Evolutionary conservation across 2,329 filamentous ascomycete species (phyloP).

Genomic region (Gnomoniopsis smithogilvyi): DNA sequence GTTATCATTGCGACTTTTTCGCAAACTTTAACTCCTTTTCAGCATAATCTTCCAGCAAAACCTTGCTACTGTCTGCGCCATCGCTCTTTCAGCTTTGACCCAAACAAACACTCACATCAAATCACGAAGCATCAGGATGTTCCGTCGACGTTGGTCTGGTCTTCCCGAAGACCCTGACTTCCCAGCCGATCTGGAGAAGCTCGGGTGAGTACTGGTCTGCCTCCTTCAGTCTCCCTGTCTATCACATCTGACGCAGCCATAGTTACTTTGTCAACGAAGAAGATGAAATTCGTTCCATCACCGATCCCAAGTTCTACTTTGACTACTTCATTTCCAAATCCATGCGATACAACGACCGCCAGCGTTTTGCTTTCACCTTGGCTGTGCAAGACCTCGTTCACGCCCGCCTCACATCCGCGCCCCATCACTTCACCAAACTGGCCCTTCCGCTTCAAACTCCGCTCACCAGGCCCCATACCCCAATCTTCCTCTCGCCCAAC

Average conservation of each 20-base stretch:
- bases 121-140: conserved; percentile 55
- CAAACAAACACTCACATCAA: not conserved
- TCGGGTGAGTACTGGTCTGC: conserved; percentile 58
- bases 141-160: conserved; percentile 64
- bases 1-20: no score
- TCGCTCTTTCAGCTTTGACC: not conserved
- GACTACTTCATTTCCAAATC: conserved; percentile 72
- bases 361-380: conserved; percentile 74
- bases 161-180: conserved; percentile 71
- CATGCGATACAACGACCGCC: conserved; percentile 72
- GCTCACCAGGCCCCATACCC: conserved; percentile 54
- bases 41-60: no score
- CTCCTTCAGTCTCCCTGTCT: not conserved
- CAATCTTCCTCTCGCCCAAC: conserved; percentile 60
- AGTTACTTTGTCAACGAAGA: conserved; percentile 77
- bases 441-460: conserved; percentile 55
- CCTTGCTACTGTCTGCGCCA: not conserved
- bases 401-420: conserved; percentile 51
- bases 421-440: conserved; percentile 56
- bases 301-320: conserved; percentile 67
- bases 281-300: conserved; percentile 71
- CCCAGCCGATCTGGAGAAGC: conserved; percentile 59
- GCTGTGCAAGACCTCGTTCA: conserved; percentile 60
- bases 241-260: not conserved
- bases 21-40: not conserved